phyloP scores from a whole-genome alignment of 2,329 filamentous ascomycete genomes.

The Exophiala dermatitidis region DNA sequence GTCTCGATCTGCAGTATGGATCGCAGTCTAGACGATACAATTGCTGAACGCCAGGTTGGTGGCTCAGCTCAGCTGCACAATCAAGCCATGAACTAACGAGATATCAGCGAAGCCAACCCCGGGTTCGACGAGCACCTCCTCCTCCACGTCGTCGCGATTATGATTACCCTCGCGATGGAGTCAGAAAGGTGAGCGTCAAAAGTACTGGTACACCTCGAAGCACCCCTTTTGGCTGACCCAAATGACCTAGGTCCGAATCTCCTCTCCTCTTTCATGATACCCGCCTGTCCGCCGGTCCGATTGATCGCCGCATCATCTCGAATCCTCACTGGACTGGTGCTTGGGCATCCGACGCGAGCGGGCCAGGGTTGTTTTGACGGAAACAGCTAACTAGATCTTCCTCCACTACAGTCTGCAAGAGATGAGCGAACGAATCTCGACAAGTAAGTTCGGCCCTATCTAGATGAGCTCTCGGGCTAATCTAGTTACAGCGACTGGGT shows the following conservation, averaged over 20 bases:
- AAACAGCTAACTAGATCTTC: constrained; percentile 40
- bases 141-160: constrained; percentile 37
- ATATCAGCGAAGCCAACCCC: constrained; percentile 11
- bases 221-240: constrained; percentile 32
- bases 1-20: constrained; percentile 46
- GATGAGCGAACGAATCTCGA: constrained; percentile 42
- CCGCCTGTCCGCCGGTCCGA: constrained; percentile 18
- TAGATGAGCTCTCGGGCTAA: constrained; percentile 10
- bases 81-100: constrained; percentile 3
- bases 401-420: constrained; percentile 39
- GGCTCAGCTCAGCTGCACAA: constrained; percentile 12
- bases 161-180: constrained; percentile 68
- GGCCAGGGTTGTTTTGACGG: constrained; percentile 32
- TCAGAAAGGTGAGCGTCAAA: constrained; percentile 67
- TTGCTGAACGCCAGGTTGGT: constrained; percentile 53
- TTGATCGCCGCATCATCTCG: constrained; percentile 22
- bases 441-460: constrained; percentile 32
- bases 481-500: constrained; percentile 70
- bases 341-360: constrained; percentile 31
- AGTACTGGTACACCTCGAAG: too few relatives aligned
- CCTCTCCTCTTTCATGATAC: constrained; percentile 18
- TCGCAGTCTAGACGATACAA: constrained; percentile 58
- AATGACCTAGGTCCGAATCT: constrained; percentile 18
- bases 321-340: constrained; percentile 11
- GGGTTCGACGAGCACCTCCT: constrained; percentile 33